Evolutionary conservation across 176 grass and related monocot species (phyloP).

Genomic region (Lolium rigidum): DNA sequence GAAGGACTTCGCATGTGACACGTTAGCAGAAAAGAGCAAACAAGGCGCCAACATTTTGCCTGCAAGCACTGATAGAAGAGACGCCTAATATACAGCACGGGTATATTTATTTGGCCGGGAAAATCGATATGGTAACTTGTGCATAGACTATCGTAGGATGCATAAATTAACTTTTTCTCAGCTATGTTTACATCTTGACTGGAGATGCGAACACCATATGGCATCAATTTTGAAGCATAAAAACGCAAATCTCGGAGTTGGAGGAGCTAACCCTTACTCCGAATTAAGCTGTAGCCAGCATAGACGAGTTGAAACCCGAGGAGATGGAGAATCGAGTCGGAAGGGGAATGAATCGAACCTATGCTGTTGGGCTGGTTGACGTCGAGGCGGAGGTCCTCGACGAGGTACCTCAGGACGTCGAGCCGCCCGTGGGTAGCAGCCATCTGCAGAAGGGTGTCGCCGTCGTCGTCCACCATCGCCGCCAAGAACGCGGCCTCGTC

Average conservation of each 20-base stretch:
- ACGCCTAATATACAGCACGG: neutral
- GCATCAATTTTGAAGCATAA: neutral
- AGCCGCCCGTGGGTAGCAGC: neutral
- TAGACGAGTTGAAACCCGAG: neutral
- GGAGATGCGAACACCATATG: neutral
- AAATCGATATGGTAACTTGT: neutral
- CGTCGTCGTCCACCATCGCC: neutral
- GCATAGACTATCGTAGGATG: neutral
- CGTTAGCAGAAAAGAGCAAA: neutral
- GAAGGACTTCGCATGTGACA: neutral
- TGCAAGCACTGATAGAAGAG: neutral
- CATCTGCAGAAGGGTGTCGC: neutral
- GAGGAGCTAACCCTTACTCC: neutral
- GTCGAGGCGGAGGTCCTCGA: constrained; percentile 9
- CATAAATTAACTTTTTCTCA: neutral
- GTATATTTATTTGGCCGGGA: neutral
- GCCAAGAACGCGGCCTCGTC: neutral
- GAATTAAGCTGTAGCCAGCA: neutral
- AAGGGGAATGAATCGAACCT: neutral
- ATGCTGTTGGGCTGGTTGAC: neutral
- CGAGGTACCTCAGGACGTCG: neutral
- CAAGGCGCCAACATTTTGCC: neutral
- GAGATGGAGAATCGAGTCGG: neutral
- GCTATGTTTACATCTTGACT: neutral
- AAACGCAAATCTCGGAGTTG: neutral